Evolutionary conservation across 176 grass and related monocot genomes (phyloP), one percentile per base, ranked within the genome.

Genomic region (Carex pumila): DNA sequence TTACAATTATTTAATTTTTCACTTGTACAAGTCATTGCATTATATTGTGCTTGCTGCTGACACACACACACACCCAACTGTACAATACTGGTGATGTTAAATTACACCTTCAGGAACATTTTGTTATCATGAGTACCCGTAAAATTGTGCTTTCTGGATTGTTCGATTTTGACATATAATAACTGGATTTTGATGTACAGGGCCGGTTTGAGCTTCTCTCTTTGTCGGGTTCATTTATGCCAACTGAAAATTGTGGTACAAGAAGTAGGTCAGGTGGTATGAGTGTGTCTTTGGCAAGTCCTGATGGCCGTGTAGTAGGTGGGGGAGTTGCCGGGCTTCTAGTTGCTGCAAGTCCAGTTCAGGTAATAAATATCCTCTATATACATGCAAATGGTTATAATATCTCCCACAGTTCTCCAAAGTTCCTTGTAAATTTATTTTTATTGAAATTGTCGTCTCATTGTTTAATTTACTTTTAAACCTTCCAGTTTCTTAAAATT

Each of bases 171-270:
- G 0, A 11, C 29, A 78, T 78, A 18, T 2, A 78, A 32, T 34
- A 78, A 78, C 22, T 78, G 14, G 13, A 57, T 49, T 57, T 55
- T 32, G 50, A 34, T 78, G 13, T 57, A 31, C 79, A 97, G 92
- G 94, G 94, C 36, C 90, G 89, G 1, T 97, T 97, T 81, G 94
- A 94, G 84, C 85, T 94, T 14, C 90, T 97, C 15, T 92, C 94
- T 3, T 61, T 97, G 71, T 97, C 92, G 18, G 94, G 94, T 81
- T 94, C 92, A 25, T 97, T 97, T 67, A 97, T 90, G 59, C 94
- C 94, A 10, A 94, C 87, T 0, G 94, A 97, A n/a, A 90, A 87
- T 2, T 83, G 89, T 4, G 89, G 89, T 13, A 86, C 87, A 25
- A 92, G 92, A 90, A 94, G 89, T 85, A 90, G 94, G 31, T 88